Evolutionary conservation across 2,329 filamentous ascomycete species (phyloP).

Genomic region (Fusarium acutatum): DNA sequence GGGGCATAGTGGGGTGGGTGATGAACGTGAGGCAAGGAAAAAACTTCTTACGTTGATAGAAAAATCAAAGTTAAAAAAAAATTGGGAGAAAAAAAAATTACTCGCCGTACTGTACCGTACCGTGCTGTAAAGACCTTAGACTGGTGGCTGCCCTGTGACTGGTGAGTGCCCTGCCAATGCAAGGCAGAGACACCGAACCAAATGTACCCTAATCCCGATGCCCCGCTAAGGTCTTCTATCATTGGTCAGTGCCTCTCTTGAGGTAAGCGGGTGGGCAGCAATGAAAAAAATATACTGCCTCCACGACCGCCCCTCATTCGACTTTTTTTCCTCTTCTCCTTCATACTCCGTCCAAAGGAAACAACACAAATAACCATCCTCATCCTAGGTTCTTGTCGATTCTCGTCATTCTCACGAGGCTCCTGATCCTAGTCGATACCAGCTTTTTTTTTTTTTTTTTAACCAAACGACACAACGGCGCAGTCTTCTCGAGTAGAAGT

Average conservation of each 20-base stretch:
- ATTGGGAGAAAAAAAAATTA: not conserved
- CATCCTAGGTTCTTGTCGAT: slow-evolving; percentile 54
- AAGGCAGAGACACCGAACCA: slow-evolving; percentile 9
- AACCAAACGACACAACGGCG: slow-evolving; percentile 36
- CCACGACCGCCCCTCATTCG: slow-evolving; percentile 50
- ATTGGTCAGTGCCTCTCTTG: slow-evolving; percentile 39
- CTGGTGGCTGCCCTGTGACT: not conserved
- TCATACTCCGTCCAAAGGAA: slow-evolving; percentile 42
- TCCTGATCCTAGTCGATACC: slow-evolving; percentile 57
- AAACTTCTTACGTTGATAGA: not conserved
- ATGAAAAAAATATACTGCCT: slow-evolving; percentile 50
- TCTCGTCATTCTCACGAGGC: slow-evolving; percentile 58
- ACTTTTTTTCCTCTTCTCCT: slow-evolving; percentile 49
- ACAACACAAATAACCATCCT: slow-evolving; percentile 44
- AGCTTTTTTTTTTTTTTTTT: slow-evolving; percentile 33
- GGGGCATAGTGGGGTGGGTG: slow-evolving; percentile 19
- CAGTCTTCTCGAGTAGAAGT: slow-evolving; percentile 48
- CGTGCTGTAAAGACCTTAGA: not conserved
- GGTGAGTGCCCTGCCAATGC: slow-evolving; percentile 1
- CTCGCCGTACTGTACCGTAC: not conserved
- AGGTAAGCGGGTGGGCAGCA: slow-evolving; percentile 44
- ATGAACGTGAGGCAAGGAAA: not conserved
- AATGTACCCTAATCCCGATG: slow-evolving; percentile 41
- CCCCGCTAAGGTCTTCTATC: slow-evolving; percentile 28
- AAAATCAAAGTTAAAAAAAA: not conserved